Percentiles rank a stretch among this genome's conserved stretches.
Conservation (phyloP, 2,329 filamentous ascomycete genomes). For the Hymenoscyphus infarciens region DNA sequence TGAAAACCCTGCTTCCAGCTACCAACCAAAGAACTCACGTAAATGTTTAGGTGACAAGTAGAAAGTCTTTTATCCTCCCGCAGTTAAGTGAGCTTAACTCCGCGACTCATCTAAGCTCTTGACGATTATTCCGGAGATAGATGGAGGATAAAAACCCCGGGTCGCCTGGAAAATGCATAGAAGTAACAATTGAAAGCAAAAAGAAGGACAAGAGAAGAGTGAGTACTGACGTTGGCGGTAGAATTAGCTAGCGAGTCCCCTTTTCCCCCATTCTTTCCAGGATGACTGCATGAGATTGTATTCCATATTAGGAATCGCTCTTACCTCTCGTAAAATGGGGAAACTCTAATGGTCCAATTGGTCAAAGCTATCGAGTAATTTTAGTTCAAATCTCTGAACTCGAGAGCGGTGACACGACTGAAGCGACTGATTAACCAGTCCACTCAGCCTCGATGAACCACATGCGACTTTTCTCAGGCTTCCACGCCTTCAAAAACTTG, state of each 20-base stretch:
- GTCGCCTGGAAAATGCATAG: neutral
- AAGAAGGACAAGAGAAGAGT: neutral
- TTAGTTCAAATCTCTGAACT: no score
- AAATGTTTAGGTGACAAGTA: neutral
- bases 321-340: no score
- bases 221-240: no score
- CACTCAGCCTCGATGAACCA: slow-evolving; percentile 11
- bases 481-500: slow-evolving; percentile 12
- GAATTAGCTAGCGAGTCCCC: no score
- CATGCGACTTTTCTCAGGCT: slow-evolving; percentile 10
- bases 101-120: neutral
- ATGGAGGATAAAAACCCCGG: neutral
- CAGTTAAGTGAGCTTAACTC: neutral
- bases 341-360: no score
- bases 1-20: neutral
- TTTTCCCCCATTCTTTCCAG: no score
- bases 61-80: neutral
- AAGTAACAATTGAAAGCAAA: neutral
- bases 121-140: neutral
- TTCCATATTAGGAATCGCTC: no score
- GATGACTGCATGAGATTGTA: no score
- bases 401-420: no score
- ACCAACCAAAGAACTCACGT: neutral
- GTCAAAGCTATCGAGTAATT: no score
- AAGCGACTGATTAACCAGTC: neutral